These are phyloP conservation scores for Capronia americana DNA, from an alignment of 2,329 filamentous ascomycete genomes.

Conservation along the genomic window DNA sequence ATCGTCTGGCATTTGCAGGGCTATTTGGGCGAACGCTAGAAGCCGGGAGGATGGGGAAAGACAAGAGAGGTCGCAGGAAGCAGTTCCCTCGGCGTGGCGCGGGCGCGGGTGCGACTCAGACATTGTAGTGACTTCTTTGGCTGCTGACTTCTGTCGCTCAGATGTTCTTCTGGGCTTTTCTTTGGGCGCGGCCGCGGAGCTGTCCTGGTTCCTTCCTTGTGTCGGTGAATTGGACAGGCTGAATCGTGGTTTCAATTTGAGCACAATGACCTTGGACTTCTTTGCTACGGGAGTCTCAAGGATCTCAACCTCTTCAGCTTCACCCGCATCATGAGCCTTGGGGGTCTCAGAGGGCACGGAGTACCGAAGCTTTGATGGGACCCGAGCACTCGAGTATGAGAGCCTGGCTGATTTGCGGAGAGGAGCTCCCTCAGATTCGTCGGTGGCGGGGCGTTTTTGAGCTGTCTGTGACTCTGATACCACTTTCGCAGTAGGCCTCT, in stretches of 20 bases:
- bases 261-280: conserved; percentile 28
- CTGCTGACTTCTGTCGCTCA: background rate
- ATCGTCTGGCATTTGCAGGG: conserved; percentile 28
- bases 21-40: conserved; percentile 35
- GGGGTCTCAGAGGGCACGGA: conserved; percentile 21
- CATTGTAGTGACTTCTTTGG: background rate
- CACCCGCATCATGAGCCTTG: conserved; percentile 10
- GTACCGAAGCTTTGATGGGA: conserved; percentile 33
- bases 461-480: conserved; percentile 21
- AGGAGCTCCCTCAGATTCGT: conserved; percentile 25
- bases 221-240: conserved; percentile 2
- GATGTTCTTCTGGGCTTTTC: conserved; percentile 5
- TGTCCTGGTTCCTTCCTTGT: background rate
- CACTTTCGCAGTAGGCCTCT: conserved; percentile 33
- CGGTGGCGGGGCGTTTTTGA: conserved; percentile 31
- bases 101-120: background rate
- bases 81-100: background rate
- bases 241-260: conserved; percentile 22
- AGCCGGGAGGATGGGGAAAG: conserved; percentile 29
- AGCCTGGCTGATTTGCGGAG: conserved; percentile 29
- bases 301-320: conserved; percentile 7
- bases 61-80: conserved; percentile 31
- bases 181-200: background rate
- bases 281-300: background rate
- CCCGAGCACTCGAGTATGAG: conserved; percentile 25